Evolutionary conservation across 2,329 filamentous ascomycete species (phyloP).

Genomic region (Chalara sp.): DNA sequence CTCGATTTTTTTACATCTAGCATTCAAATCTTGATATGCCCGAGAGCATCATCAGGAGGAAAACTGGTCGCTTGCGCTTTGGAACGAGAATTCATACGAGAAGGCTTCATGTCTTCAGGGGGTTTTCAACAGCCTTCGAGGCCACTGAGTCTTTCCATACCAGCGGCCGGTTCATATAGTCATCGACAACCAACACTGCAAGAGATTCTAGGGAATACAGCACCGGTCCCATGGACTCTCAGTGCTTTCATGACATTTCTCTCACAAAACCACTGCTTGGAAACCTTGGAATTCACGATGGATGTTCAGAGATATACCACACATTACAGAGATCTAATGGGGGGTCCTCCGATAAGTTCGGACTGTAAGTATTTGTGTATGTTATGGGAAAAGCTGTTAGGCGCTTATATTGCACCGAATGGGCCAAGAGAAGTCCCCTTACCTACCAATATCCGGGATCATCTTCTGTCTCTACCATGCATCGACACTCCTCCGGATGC

Average conservation of each 20-base stretch:
- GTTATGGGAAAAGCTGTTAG: constrained; percentile 82
- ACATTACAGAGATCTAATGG: constrained; percentile 36
- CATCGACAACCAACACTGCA: constrained; percentile 64
- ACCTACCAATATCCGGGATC: constrained; percentile 76
- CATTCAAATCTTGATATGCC: too few relatives aligned
- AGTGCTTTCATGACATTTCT: constrained; percentile 94
- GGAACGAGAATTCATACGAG: too few relatives aligned
- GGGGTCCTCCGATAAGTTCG: constrained; percentile 32
- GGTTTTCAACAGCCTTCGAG: constrained; percentile 31
- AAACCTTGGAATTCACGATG: constrained; percentile 94
- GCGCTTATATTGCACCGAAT: constrained; percentile 83
- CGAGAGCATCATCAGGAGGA: too few relatives aligned
- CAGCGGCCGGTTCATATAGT: constrained; percentile 39
- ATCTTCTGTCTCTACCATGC: constrained; percentile 58
- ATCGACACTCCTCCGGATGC: constrained; percentile 63
- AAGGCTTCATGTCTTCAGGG: constrained; percentile 40
- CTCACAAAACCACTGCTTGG: constrained; percentile 93
- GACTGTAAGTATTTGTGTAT: constrained; percentile 57
- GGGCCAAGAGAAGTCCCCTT: constrained; percentile 86
- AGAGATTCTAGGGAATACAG: constrained; percentile 82
- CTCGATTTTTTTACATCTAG: too few relatives aligned
- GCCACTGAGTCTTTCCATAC: constrained; percentile 39
- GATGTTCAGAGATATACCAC: constrained; percentile 78
- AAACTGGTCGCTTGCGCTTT: too few relatives aligned
- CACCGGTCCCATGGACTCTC: constrained; percentile 82